Conservation (phyloP, 805 yeast genomes). For the Candida insectalens region DNA sequence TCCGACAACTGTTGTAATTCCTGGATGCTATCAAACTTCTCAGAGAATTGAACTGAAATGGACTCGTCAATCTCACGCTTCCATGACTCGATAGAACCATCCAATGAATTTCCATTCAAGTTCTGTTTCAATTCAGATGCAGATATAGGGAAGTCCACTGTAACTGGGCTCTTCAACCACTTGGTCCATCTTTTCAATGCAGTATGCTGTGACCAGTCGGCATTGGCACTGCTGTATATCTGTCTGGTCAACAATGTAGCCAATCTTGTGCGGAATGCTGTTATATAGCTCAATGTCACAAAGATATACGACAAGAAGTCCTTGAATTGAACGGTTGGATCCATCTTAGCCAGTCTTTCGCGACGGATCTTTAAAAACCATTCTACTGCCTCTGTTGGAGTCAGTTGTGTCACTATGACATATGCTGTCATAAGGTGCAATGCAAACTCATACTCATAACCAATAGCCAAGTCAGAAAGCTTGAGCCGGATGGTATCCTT, state of each 20-base stretch:
- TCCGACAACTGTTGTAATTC: slow-evolving; percentile 13
- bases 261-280: slow-evolving; percentile 16
- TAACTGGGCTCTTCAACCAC: slow-evolving; percentile 17
- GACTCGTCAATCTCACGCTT: slow-evolving; percentile 11
- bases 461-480: slow-evolving; percentile 13
- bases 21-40: slow-evolving; percentile 4
- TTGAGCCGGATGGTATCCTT: slow-evolving; percentile 11
- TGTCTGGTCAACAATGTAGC: slow-evolving; percentile 12
- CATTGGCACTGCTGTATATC: slow-evolving; percentile 10
- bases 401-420: slow-evolving; percentile 9
- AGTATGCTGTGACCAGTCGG: slow-evolving; percentile 21
- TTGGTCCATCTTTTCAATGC: slow-evolving; percentile 17
- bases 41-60: slow-evolving; percentile 6
- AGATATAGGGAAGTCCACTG: slow-evolving; percentile 13
- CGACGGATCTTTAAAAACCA: slow-evolving; percentile 17
- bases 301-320: slow-evolving; percentile 19
- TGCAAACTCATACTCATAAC: slow-evolving; percentile 21
- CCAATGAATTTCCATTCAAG: slow-evolving; percentile 5
- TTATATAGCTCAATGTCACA: slow-evolving; percentile 19
- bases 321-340: slow-evolving; percentile 12
- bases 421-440: slow-evolving; percentile 17
- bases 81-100: slow-evolving; percentile 11
- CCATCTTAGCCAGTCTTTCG: slow-evolving; percentile 5
- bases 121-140: slow-evolving; percentile 8
- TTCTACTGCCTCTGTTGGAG: slow-evolving; percentile 14